A percentile compares a stretch with the other conserved stretches of the same genome.
Conservation (phyloP, 495 filamentous ascomycete genomes). For the Xylaria curta region DNA sequence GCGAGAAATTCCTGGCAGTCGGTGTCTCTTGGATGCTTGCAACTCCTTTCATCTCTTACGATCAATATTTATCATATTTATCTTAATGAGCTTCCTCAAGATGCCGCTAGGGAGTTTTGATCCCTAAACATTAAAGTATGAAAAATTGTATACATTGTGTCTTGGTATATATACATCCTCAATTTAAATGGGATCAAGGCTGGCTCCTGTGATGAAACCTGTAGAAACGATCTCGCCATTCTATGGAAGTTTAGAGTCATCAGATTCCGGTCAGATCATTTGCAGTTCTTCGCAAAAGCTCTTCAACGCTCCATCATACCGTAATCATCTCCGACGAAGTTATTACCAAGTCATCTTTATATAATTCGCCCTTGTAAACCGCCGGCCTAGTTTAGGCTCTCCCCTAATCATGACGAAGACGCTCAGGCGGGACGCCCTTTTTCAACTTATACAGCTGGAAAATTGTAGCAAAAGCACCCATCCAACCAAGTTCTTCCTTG, state of each 20-base stretch:
- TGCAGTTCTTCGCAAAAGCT: not conserved
- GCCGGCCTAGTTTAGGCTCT: not conserved
- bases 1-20: too few species aligned
- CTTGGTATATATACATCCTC: too few species aligned
- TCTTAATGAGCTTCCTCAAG: too few species aligned
- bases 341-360: not conserved
- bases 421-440: slow-evolving; percentile 31
- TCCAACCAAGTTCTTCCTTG: slow-evolving; percentile 49
- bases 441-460: slow-evolving; percentile 37
- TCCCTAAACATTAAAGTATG: too few species aligned
- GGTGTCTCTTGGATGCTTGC: too few species aligned
- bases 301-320: not conserved
- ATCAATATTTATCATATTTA: too few species aligned
- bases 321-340: not conserved
- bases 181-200: not conserved
- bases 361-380: slow-evolving; percentile 27
- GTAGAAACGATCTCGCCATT: not conserved
- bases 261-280: not conserved
- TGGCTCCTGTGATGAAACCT: not conserved
- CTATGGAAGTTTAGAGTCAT: not conserved
- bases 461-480: slow-evolving; percentile 40
- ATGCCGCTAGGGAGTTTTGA: too few species aligned
- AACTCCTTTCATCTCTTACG: too few species aligned
- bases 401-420: not conserved
- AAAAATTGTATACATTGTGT: too few species aligned